Conservation (phyloP, 2,329 filamentous ascomycete species). For the Myriosclerotinia scirpicola region DNA sequence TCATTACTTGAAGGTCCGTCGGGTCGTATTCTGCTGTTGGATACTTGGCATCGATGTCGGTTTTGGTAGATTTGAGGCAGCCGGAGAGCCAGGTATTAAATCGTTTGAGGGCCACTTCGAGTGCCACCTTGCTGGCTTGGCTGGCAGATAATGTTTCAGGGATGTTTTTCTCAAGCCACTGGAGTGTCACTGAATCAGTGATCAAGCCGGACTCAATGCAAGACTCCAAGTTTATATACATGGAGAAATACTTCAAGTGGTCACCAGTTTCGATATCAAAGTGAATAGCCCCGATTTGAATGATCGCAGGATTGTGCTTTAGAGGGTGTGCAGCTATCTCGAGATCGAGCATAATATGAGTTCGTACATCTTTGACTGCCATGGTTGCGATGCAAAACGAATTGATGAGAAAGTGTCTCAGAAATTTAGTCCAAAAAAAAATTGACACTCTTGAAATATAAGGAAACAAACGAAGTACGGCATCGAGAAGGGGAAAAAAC, state of each 20-base stretch:
- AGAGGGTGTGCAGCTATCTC: constrained; percentile 11
- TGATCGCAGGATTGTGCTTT: constrained; percentile 14
- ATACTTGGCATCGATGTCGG: background rate
- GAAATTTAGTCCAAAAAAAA: background rate
- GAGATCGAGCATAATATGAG: constrained; percentile 17
- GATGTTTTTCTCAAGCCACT: constrained; percentile 8
- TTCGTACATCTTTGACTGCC: constrained; percentile 10
- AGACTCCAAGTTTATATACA: background rate
- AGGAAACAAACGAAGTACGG: background rate
- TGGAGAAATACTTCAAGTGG: constrained; percentile 1
- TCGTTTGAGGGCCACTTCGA: background rate
- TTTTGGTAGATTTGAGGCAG: constrained; percentile 6
- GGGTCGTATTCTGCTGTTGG: constrained; percentile 5
- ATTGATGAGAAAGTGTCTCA: background rate
- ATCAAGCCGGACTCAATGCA: constrained; percentile 7
- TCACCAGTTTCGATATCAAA: constrained; percentile 10
- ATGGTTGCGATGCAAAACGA: background rate
- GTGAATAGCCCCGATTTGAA: constrained; percentile 14
- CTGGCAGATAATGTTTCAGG: constrained; percentile 7
- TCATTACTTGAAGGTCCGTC: constrained; percentile 11
- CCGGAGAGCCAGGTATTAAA: background rate
- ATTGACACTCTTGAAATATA: background rate
- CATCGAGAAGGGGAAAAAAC: background rate
- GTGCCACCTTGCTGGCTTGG: background rate
- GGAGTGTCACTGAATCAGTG: background rate